Evolutionary conservation across 805 yeast species (phyloP), one percentile per base, ranked within the genome.

Genomic region (Lachancea meyersii): DNA sequence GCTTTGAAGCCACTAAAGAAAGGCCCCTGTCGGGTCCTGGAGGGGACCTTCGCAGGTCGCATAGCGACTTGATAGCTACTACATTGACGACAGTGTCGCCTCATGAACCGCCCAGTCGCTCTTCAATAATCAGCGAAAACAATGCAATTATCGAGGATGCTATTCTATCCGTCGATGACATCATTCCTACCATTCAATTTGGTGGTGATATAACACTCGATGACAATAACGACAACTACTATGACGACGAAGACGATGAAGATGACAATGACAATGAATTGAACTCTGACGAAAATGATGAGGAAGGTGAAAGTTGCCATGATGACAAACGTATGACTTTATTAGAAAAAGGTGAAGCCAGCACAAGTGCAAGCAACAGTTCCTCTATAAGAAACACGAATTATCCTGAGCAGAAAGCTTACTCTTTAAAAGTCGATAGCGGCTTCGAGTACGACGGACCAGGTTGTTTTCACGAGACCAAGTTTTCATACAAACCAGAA

Each of bases 381-480:
- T 48, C 21, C 58, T 53, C 35, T 13, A 6, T 53, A 47, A 24
- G 45, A 33, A 37, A n/a, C 13, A 50, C 43, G 46, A 41, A 9
- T 40, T 35, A 33, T 24, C 33, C 14, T 17, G 45, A 41, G 1
- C 36, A 44, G 2, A 42, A 49, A 41, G 57, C 68, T 22, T 60
- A 64, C 26, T 64, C 59, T 35, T 61, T 73, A 36, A 70, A 67
- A 36, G 60, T 62, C 1, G 65, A 57, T 8, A 65, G 70, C 6
- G 63, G 55, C 5, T 77, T 65, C 48, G 53, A 57, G 5, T 77
- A 77, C 44, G 67, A 70, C 16, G 96, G 96, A 0, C 91, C 95
- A 0, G 67, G 63, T 6, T 62, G 68, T 1, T 93, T 85, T 56
- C 62, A 62, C 0, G 77, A 82, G 2, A 85, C 96, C 0, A 57